Base-by-base conservation (phyloP, 148 eudicot genomes). In the Fagopyrum homotropicum region DNA sequence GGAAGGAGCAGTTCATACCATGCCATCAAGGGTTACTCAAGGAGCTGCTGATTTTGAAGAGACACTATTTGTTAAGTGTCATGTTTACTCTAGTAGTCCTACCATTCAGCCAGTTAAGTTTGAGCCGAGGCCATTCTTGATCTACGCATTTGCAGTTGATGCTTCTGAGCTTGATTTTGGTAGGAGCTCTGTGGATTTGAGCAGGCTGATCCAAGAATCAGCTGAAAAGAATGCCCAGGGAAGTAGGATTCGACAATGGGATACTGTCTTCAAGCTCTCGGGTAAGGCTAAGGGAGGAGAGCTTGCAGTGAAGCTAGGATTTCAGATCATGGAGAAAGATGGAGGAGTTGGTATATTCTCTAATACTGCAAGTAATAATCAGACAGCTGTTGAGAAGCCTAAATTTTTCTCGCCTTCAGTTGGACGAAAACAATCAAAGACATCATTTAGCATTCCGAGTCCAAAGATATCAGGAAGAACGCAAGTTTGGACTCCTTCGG, bases 31-130 rank as follows among this genome's bases (percentile, higher is more conserved):
- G 72, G 98, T 95, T 6, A 74, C 97, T 45, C 91, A 95, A 45
- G 97, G 93, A 77, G 91, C 92, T 55, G 98, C 97, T 56, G 98
- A 95, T 82, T 95, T 95, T 43, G 96, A 95, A 71, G 98, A 92
- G 85, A 95, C 93, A 0, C 77, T 95, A 1, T 95, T 95, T 66
- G 57, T 92, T 12, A 85, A 91, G 81, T 87, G 96, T 78, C 90
- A 92, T 78, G 96, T 92, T 40, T 90, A 95, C 79, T 89, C 71
- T 35, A 43, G 47, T 66, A 43, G 19, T 66, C 19, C 64, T 19
- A 17, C 64, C 7, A 87, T 84, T 1, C 68, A 69, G 0, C 83
- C 76, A 51, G 29, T 81, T 14, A 91, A 92, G 73, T 89, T 90
- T 46, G 97, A 95, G 68, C 87, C 92, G 0, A 83, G 98, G n/a